Percentiles rank a stretch among this genome's conserved stretches.
These are phyloP conservation scores for Saccharomycopsis malanga DNA, from an alignment of 805 yeast species.

Conservation along the genomic window DNA sequence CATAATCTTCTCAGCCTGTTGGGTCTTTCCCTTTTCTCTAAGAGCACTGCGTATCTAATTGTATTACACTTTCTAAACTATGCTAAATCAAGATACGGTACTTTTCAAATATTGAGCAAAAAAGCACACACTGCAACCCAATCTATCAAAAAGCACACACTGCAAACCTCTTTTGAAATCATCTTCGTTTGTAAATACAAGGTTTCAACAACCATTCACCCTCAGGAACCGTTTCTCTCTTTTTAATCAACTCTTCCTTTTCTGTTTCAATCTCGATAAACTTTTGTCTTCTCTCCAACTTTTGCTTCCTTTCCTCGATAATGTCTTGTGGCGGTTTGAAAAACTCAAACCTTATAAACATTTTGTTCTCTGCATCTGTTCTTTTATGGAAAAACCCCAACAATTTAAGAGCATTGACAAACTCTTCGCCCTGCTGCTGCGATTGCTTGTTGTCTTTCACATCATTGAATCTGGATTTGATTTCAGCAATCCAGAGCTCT, in stretches of 20 bases:
- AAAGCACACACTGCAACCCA: no score
- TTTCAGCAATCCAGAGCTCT: slow-evolving; percentile 95
- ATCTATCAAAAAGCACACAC: no score
- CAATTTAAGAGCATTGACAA: slow-evolving; percentile 67
- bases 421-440: slow-evolving; percentile 55
- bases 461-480: slow-evolving; percentile 84
- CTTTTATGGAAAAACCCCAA: slow-evolving; percentile 82
- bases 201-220: slow-evolving; percentile 92
- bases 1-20: no score
- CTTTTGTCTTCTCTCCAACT: slow-evolving; percentile 52
- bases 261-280: slow-evolving; percentile 67
- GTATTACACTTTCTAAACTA: no score
- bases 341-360: slow-evolving; percentile 93
- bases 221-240: slow-evolving; percentile 52
- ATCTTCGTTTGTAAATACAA: slow-evolving; percentile 89
- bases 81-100: no score
- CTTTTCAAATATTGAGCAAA: no score
- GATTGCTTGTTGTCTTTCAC: slow-evolving; percentile 26
- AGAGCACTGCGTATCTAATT: no score
- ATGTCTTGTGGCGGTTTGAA: slow-evolving; percentile 76
- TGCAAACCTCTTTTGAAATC: slow-evolving; percentile 21
- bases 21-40: no score
- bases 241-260: slow-evolving; percentile 50
- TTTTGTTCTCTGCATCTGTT: slow-evolving; percentile 81
- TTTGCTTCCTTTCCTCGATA: slow-evolving; percentile 53